These are phyloP conservation scores for Stephanodiscus minutulus DNA, from an alignment of 108 stramenopile genomes.

Conservation along the genomic window DNA sequence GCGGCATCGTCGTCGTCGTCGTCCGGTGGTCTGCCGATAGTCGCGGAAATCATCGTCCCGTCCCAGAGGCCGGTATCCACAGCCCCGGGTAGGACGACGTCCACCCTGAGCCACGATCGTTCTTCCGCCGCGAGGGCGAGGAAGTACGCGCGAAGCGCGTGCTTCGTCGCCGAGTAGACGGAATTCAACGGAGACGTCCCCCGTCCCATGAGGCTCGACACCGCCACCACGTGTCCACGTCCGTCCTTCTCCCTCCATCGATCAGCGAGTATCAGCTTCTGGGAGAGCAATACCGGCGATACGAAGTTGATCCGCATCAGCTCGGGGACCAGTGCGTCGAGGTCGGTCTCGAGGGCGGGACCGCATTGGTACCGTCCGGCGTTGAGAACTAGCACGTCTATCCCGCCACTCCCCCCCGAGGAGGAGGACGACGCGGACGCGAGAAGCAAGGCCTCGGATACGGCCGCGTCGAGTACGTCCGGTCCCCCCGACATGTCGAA, in stretches of 20 bases:
- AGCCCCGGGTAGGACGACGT: constrained; percentile 67
- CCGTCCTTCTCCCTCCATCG: constrained; percentile 14
- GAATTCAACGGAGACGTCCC: constrained; percentile 65
- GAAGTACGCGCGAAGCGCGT: constrained; percentile 71
- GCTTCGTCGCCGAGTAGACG: constrained; percentile 70
- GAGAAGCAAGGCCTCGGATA: not conserved
- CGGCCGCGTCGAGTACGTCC: constrained; percentile 11
- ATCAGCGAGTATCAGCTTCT: constrained; percentile 8
- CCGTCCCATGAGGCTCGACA: constrained; percentile 60
- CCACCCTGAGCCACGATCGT: constrained; percentile 52
- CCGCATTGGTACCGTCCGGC: constrained; percentile 22
- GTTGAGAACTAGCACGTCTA: constrained; percentile 34
- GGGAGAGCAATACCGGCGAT: constrained; percentile 23
- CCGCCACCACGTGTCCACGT: constrained; percentile 54
- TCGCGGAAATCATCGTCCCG: not conserved
- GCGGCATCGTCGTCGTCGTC: not conserved
- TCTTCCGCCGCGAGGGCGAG: constrained; percentile 58
- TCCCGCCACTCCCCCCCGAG: constrained; percentile 1
- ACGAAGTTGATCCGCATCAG: constrained; percentile 31
- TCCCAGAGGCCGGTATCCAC: constrained; percentile 53
- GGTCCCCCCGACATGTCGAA: constrained; percentile 17
- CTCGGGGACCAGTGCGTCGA: constrained; percentile 5
- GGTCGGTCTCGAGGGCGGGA: constrained; percentile 23
- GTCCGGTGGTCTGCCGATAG: not conserved
- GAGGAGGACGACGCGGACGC: no score